Evolutionary conservation across 208 protist genomes (phyloP), one percentile per base, ranked within the genome.

Genomic region (Crithidia sp.): DNA sequence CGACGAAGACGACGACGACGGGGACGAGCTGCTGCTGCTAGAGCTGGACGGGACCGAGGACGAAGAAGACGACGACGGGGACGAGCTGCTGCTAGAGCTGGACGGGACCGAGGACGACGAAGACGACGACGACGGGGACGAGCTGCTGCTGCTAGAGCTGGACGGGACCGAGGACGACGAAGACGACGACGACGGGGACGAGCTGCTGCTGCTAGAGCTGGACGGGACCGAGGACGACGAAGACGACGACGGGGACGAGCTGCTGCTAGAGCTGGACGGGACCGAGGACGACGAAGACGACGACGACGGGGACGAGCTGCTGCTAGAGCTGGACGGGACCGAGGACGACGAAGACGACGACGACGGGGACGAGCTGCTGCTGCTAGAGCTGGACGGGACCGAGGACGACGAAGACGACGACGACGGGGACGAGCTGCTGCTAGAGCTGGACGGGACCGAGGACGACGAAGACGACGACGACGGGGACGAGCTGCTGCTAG

Each of bases 71-170:
- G 52, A 56, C 52, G 45, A 47, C 39, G 57, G n/a, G n/a, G n/a
- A 61, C 37, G 57, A n/a, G n/a, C n/a, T n/a, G n/a, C n/a, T n/a
- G n/a, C n/a, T n/a, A n/a, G n/a, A n/a, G n/a, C n/a, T n/a, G n/a
- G n/a, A n/a, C n/a, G n/a, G n/a, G n/a, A n/a, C n/a, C 62, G 62
- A 49, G 5, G n/a, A 16, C 49, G 65, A 70, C 65, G 65, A 70
- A 9, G 65, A 70, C 0, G 64, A 68, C 47, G 64, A 68, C 19
- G 64, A 49, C 12, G n/a, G 8, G 50, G 52, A 59, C 43, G 2
- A 47, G 5, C 0, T 3, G 5, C 39, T 45, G 56, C 39, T 61
- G 39, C 56, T 44, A 14, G 56, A 61, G 14, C 37, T 19, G 37
- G 10, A 19, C 54, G 54, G 16, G 10, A 28, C 50, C 62, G 62